These are phyloP conservation scores for Globisporangium spiculum DNA, from an alignment of 352 stramenopile genomes.

Conservation along the genomic window DNA sequence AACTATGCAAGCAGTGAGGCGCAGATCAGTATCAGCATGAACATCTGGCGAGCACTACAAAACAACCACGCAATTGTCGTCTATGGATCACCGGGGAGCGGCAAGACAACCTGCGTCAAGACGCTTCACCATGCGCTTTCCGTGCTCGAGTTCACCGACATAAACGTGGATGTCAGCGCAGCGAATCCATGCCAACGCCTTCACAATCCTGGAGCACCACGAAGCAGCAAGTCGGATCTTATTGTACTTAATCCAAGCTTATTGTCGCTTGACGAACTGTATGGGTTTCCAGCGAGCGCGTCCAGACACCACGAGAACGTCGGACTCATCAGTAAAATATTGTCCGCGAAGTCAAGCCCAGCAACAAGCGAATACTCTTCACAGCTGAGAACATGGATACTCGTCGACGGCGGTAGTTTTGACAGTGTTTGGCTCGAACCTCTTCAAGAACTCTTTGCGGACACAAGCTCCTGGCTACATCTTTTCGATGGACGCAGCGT, in stretches of 20 bases:
- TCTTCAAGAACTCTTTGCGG: conserved; percentile 17
- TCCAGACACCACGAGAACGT: not conserved
- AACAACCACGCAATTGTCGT: conserved; percentile 30
- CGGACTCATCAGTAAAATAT: conserved; percentile 8
- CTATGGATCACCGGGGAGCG: conserved; percentile 31
- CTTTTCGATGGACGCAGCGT: conserved; percentile 3
- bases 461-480: not conserved
- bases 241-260: conserved; percentile 32
- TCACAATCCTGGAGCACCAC: too few species aligned
- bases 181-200: not conserved
- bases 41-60: conserved; percentile 38
- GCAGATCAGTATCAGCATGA: conserved; percentile 30
- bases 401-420: conserved; percentile 25
- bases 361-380: not conserved
- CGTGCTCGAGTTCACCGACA: conserved; percentile 35
- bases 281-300: conserved; percentile 14
- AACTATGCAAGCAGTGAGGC: conserved; percentile 12
- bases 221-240: conserved; percentile 18
- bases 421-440: conserved; percentile 27
- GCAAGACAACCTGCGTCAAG: conserved; percentile 52
- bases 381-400: conserved; percentile 23
- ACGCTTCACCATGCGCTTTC: conserved; percentile 44
- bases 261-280: conserved; percentile 32
- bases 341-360: not conserved
- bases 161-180: not conserved